Evolutionary conservation across 345 rosid species (phyloP), one percentile per base, ranked within the genome.

Genomic region (Syzygium jambos): DNA sequence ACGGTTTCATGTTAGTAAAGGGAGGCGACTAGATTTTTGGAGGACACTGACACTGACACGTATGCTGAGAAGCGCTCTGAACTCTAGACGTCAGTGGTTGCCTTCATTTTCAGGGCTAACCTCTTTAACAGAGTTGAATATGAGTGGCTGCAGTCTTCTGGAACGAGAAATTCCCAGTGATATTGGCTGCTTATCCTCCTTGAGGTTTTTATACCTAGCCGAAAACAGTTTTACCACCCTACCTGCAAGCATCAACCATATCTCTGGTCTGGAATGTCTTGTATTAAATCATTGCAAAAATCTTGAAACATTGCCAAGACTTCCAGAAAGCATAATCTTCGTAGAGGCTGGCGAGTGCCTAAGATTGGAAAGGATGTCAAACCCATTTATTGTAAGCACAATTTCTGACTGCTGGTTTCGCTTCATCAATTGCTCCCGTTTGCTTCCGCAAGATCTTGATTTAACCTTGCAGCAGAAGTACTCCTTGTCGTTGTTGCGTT

Each of bases 11-110:
- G 2, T 23, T 9, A 52, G 78, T 0, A 85, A 59, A 38, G 8
- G 87, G n/a, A 63, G 77, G 38, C 38, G 2, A 63, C 77, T 14
- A 63, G 16, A 9, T 34, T 34, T 5, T 38, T 52, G 65, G 87
- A 34, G 6, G 86, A 34, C 21, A 59, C 5, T 29, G 0, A 30
- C 0, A 1, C 0, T 29, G 0, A 30, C 0, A 1, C 0, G 38
- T 12, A 1, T 2, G 19, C 73, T n/a, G 34, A n/a, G 73, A n/a
- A 13, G 57, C 17, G 1, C 7, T 22, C 30, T 46, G 29, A 55
- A 41, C 21, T n/a, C n/a, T 1, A 57, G 68, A 0, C 9, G 38
- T 10, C 16, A 6, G 0, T 0, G 19, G 8, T 57, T 85, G 86
- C 43, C 78, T 11, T 54, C 51, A 57, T 57, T 85, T 9, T 85